These are phyloP conservation scores for Salix caprea DNA, from an alignment of 345 rosid species.

Conservation along the genomic window DNA sequence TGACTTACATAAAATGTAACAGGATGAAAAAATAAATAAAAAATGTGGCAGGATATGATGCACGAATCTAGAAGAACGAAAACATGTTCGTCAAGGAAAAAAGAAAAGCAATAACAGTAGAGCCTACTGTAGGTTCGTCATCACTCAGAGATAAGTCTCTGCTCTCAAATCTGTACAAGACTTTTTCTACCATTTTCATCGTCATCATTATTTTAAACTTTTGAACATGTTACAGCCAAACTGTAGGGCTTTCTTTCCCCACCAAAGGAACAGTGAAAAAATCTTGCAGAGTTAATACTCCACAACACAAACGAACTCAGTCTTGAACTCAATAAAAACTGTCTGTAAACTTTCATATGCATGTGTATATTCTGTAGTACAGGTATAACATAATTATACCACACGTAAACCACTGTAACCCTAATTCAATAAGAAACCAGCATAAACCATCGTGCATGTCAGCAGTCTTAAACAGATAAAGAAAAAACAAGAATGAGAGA, in stretches of 20 bases:
- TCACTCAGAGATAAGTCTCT: neutral
- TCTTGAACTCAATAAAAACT: neutral
- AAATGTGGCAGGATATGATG: neutral
- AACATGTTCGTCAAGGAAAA: neutral
- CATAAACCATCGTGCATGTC: neutral
- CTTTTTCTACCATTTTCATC: neutral
- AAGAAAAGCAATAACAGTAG: neutral
- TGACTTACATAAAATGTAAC: too few species aligned
- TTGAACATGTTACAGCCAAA: neutral
- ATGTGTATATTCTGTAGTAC: neutral
- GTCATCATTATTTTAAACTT: neutral
- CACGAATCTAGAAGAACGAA: neutral
- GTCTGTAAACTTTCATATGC: neutral
- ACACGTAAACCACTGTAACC: slow-evolving; percentile 37
- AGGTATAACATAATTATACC: slow-evolving; percentile 1
- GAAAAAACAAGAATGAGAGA: neutral
- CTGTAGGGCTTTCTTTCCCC: neutral
- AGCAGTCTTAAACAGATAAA: neutral
- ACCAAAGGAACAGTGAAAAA: neutral
- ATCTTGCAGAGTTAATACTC: neutral
- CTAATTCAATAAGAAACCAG: slow-evolving; percentile 23
- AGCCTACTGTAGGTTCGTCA: neutral
- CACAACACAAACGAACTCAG: neutral
- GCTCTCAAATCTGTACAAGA: neutral
- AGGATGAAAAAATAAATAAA: too few species aligned